These are phyloP conservation scores for Ophiostoma australiae DNA, from an alignment of 2,329 filamentous ascomycete species.

Conservation along the genomic window DNA sequence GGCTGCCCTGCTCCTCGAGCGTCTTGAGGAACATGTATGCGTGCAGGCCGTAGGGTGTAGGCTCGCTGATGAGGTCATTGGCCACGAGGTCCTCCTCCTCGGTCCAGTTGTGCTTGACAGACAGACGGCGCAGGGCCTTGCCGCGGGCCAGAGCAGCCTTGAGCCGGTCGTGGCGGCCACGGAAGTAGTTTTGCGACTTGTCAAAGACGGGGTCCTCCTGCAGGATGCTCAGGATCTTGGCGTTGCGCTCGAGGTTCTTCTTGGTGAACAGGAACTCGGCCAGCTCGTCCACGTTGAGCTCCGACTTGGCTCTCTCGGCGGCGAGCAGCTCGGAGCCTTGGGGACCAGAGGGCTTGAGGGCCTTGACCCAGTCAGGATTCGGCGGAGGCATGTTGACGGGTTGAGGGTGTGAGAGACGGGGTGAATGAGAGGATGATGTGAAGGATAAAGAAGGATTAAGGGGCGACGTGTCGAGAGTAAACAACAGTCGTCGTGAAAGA, in stretches of 20 bases:
- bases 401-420: not conserved
- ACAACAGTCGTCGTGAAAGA: not conserved
- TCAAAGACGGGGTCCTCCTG: slow-evolving; percentile 66
- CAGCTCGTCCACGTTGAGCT: slow-evolving; percentile 61
- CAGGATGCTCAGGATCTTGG: slow-evolving; percentile 59
- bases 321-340: slow-evolving; percentile 65
- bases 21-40: slow-evolving; percentile 53
- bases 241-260: slow-evolving; percentile 56
- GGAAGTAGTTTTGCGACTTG: slow-evolving; percentile 73
- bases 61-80: slow-evolving; percentile 66
- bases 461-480: not conserved
- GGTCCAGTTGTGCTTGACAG: slow-evolving; percentile 62
- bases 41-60: slow-evolving; percentile 66
- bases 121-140: slow-evolving; percentile 64
- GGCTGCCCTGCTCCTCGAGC: slow-evolving; percentile 64
- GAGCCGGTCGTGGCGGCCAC: slow-evolving; percentile 63
- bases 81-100: slow-evolving; percentile 60
- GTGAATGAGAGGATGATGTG: not conserved
- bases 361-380: slow-evolving; percentile 30
- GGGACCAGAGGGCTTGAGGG: slow-evolving; percentile 47
- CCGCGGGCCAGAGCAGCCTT: slow-evolving; percentile 64
- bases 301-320: slow-evolving; percentile 63
- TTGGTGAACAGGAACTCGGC: slow-evolving; percentile 65
- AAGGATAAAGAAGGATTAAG: not conserved
- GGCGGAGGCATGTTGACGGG: slow-evolving; percentile 1